A percentile compares a stretch with the other conserved stretches of the same genome.
Conservation (phyloP, 306 rosid genomes). For the Prunus armeniaca region DNA sequence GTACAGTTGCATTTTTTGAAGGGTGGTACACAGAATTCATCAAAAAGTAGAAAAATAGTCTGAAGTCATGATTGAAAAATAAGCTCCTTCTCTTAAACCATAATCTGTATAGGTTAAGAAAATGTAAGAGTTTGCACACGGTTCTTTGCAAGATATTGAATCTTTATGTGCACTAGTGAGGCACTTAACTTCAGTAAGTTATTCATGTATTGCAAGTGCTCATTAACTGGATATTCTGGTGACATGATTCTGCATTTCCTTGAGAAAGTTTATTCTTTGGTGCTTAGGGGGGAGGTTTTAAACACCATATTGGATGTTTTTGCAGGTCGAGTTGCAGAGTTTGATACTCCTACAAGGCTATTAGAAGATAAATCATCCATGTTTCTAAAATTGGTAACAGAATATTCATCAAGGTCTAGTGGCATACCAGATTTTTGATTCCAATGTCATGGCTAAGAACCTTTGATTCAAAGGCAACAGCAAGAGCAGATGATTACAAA, state of each 20-base stretch:
- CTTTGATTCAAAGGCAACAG: conserved; percentile 28
- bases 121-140: no score
- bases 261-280: background rate
- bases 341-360: conserved; percentile 65
- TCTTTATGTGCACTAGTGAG: no score
- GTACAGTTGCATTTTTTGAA: conserved; percentile 22
- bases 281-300: background rate
- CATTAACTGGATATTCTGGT: background rate
- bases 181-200: no score
- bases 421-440: conserved; percentile 59
- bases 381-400: conserved; percentile 81
- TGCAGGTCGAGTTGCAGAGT: conserved; percentile 86
- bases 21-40: conserved; percentile 53
- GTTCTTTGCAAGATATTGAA: background rate
- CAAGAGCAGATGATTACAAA: conserved; percentile 25
- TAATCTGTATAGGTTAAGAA: background rate
- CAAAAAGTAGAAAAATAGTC: background rate
- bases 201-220: background rate
- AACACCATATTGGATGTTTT: conserved; percentile 24
- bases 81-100: background rate
- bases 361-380: conserved; percentile 86
- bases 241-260: background rate
- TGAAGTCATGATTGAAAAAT: background rate
- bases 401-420: conserved; percentile 76
- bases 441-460: conserved; percentile 31